Percentiles rank a stretch among this genome's conserved stretches.
Conservation (phyloP, 495 filamentous ascomycete genomes). For the Xylaria bambusicola region DNA sequence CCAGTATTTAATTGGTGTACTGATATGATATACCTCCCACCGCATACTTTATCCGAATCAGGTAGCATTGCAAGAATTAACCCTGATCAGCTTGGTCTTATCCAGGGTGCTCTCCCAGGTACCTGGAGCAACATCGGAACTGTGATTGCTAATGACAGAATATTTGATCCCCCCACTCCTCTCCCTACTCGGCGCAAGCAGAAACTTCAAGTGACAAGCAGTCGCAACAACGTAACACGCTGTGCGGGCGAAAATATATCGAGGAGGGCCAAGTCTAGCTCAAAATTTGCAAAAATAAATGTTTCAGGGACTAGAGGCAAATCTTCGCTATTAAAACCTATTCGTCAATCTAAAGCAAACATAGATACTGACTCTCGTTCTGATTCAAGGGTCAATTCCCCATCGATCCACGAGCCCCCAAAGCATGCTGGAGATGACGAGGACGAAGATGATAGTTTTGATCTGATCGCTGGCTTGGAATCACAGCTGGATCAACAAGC, state of each 20-base stretch:
- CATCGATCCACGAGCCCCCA: background rate
- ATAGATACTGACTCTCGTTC: background rate
- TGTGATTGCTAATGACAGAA: no score
- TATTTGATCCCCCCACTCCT: no score
- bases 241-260: background rate
- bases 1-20: conserved; percentile 60
- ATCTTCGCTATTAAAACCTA: background rate
- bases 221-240: background rate
- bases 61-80: conserved; percentile 55
- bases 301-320: background rate
- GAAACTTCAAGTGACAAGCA: background rate
- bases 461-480: conserved; percentile 30
- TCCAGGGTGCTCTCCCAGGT: conserved; percentile 62
- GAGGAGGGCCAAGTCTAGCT: background rate
- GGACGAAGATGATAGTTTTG: conserved; percentile 13
- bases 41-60: conserved; percentile 51
- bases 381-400: background rate
- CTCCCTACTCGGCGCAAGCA: background rate
- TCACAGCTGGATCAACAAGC: conserved; percentile 27
- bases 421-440: background rate
- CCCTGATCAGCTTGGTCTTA: conserved; percentile 53
- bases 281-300: background rate
- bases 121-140: no score
- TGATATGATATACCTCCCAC: conserved; percentile 72
- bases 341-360: background rate